These are phyloP conservation scores for Sarocladiaceae sp. DNA, from an alignment of 2,329 filamentous ascomycete species.

Conservation along the genomic window DNA sequence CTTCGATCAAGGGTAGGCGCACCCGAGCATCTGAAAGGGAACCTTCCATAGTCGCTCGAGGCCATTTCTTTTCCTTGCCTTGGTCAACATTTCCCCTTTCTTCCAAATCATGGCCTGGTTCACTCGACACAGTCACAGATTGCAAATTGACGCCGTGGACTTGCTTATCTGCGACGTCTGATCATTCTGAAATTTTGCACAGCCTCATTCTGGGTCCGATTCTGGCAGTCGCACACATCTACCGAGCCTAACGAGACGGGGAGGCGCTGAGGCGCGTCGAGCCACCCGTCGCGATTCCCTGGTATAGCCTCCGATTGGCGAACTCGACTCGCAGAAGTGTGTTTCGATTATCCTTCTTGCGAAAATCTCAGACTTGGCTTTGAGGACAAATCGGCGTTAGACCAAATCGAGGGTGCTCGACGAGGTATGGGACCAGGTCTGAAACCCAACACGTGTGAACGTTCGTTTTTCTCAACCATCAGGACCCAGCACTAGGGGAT, in stretches of 20 bases:
- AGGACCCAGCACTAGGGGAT: not conserved
- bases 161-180: not conserved
- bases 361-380: conserved; percentile 3
- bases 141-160: not conserved
- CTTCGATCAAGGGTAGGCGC: too few relatives aligned
- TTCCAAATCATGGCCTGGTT: too few relatives aligned
- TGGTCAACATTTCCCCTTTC: too few relatives aligned
- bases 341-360: not conserved
- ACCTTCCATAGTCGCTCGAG: too few relatives aligned
- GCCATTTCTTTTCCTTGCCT: too few relatives aligned
- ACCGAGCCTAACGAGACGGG: not conserved
- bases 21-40: too few relatives aligned
- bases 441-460: not conserved
- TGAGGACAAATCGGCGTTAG: not conserved
- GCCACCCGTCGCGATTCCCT: not conserved
- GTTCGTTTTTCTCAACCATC: not conserved
- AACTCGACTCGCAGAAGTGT: not conserved
- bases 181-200: not conserved
- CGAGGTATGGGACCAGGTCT: not conserved
- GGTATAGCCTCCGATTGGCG: not conserved
- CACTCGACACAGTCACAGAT: too few relatives aligned
- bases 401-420: not conserved
- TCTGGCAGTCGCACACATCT: not conserved
- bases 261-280: not conserved
- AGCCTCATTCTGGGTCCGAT: not conserved